Evolutionary conservation across 148 eudicot species (phyloP).

Genomic region (Camellia granthamiana): DNA sequence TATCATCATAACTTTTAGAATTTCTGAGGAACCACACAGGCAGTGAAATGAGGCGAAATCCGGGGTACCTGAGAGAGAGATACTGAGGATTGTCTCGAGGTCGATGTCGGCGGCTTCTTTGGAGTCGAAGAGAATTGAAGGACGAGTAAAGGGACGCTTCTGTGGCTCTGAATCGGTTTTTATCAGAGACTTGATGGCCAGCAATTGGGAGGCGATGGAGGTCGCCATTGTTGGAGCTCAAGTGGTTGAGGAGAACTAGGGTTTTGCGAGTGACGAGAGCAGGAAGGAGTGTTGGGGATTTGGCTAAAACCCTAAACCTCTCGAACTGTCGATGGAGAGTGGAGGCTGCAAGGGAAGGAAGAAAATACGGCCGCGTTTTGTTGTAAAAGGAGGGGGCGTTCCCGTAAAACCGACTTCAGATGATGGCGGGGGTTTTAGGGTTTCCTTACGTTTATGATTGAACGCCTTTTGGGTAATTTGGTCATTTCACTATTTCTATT

Average conservation of each 20-base stretch:
- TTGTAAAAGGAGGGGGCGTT: too few species aligned
- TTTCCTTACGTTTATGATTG: too few species aligned
- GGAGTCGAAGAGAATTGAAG: slow-evolving; percentile 64
- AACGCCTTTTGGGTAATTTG: too few species aligned
- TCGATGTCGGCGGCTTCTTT: slow-evolving; percentile 91
- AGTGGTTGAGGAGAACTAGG: neutral
- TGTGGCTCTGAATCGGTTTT: slow-evolving; percentile 44
- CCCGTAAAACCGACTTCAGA: too few species aligned
- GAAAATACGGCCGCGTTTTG: too few species aligned
- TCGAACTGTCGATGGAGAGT: too few species aligned
- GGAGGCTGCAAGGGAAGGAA: too few species aligned
- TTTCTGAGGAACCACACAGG: neutral
- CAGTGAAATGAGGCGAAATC: neutral
- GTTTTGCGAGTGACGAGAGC: neutral
- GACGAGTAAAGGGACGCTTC: slow-evolving; percentile 68
- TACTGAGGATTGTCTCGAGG: slow-evolving; percentile 47
- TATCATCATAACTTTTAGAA: neutral
- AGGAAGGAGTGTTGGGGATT: too few species aligned
- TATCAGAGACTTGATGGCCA: slow-evolving; percentile 45
- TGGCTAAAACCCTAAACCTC: too few species aligned
- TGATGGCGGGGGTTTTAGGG: too few species aligned
- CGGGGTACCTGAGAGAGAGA: slow-evolving; percentile 55
- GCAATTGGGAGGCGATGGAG: slow-evolving; percentile 58
- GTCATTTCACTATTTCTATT: too few species aligned
- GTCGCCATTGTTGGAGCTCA: slow-evolving; percentile 26